Evolutionary conservation across 106 monocot species (phyloP).

Genomic region (Amphibolis antarctica): DNA sequence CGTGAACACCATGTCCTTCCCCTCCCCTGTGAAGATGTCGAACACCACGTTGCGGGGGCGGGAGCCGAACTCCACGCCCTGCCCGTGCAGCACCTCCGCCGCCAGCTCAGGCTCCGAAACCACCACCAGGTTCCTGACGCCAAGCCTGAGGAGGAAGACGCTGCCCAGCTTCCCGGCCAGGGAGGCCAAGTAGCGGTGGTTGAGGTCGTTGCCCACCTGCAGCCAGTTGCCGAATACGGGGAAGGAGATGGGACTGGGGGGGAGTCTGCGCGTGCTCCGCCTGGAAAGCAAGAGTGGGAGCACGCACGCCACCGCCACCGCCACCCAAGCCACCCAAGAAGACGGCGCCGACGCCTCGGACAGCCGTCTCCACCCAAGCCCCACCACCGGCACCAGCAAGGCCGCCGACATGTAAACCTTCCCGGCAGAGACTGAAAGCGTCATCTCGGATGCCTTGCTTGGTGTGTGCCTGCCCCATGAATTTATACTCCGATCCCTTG

Average conservation of each 20-base stretch:
- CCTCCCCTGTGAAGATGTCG: slow-evolving; percentile 70
- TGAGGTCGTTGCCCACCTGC: slow-evolving; percentile 73
- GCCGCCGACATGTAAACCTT: too few relatives aligned
- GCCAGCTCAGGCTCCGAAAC: slow-evolving; percentile 61
- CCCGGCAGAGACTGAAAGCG: too few relatives aligned
- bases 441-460: too few relatives aligned
- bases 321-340: too few relatives aligned
- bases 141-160: slow-evolving; percentile 52
- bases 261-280: too few relatives aligned
- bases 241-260: slow-evolving; percentile 49
- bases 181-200: slow-evolving; percentile 43
- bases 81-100: slow-evolving; percentile 57
- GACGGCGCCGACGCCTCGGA: too few relatives aligned
- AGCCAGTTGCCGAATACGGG: slow-evolving; percentile 78
- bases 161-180: slow-evolving; percentile 32
- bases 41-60: slow-evolving; percentile 69
- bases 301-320: too few relatives aligned
- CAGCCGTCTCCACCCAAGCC: too few relatives aligned
- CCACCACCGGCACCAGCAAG: too few relatives aligned
- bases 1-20: slow-evolving; percentile 87
- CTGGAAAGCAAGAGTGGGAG: too few relatives aligned
- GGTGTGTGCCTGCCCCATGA: too few relatives aligned
- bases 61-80: slow-evolving; percentile 78
- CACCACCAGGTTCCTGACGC: slow-evolving; percentile 51
- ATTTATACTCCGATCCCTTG: too few relatives aligned